Base-by-base conservation (phyloP, 768 basidiomycete genomes). In the Cystobasidiopsis lactophilus region DNA sequence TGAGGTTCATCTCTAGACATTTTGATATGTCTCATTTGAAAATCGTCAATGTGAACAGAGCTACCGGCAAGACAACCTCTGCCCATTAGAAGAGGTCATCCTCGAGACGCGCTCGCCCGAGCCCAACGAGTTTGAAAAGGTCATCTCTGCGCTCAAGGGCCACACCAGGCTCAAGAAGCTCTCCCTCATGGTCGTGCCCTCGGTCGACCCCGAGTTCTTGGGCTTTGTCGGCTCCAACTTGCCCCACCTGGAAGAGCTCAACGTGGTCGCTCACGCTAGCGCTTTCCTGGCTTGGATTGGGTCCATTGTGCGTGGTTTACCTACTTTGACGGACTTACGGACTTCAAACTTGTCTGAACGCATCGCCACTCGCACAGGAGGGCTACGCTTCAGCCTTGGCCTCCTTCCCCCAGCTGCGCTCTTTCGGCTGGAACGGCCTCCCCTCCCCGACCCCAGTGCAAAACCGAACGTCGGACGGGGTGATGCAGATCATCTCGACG, bases 371-470 rank as follows among this genome's bases (percentile, higher is more conserved):
- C 16, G 23, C 19, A 9, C 29, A 47, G 45, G 29, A 23, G 14
- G 24, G 5, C 21, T 47, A 47, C 26, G 45, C 24, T 4, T 13
- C 23, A 26, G 45, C 45, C 24, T 21, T 47, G n/a, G 45, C 45
- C 24, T 26, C 45, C 29, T 47, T 47, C 45, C 45, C 45, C 21
- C 23, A 47, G 4, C n/a, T 47, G 29, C 21, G 16, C 14, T 26
- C 45, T 9, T 47, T 47, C n/a, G 45, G 45, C 29, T 47, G 45
- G 45, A 47, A 47, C n/a, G 45, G 45, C 29, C 29, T 47, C 14
- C 45, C 45, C n/a, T 47, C 16, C 23, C 16, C 11, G 30, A 4
- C 3, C 23, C 14, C 30, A 27, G 24, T 18, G 16, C 23, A 29
- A 30, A 4, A 21, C 45, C 23, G 11, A 13, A 13, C 45, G n/a